Evolutionary conservation across 768 basidiomycete species (phyloP).

Genomic region (Hericium rajendrae): DNA sequence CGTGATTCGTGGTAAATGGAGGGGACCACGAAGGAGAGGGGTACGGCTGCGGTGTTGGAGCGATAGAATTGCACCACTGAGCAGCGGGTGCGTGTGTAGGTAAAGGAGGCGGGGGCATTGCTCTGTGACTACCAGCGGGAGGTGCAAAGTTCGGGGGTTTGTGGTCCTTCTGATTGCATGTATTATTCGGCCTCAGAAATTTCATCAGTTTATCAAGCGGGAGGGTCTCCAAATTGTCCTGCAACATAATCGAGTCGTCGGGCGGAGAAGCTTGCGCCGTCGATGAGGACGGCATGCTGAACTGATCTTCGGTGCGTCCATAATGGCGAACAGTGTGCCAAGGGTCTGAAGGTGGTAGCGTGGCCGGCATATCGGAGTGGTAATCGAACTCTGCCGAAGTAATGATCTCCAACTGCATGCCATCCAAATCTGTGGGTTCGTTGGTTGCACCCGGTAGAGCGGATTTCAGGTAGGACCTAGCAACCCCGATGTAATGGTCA

Average conservation of each 20-base stretch:
- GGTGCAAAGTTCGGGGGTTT: no score
- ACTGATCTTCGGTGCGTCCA: no score
- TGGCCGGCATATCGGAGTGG: background rate
- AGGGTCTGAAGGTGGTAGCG: background rate
- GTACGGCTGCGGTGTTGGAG: no score
- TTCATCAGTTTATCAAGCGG: background rate
- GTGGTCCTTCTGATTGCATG: no score
- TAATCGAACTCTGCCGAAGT: background rate
- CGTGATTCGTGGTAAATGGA: no score
- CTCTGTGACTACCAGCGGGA: no score
- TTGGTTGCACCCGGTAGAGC: slow-evolving; percentile 5
- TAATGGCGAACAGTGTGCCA: background rate
- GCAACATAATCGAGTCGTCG: background rate
- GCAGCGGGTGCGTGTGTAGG: no score
- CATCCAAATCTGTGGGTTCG: background rate
- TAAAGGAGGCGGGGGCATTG: no score
- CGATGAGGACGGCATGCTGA: no score
- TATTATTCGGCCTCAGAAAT: background rate
- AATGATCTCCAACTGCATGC: background rate
- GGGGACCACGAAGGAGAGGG: no score
- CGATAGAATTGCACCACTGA: no score
- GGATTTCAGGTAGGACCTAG: slow-evolving; percentile 8
- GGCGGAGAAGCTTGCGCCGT: background rate
- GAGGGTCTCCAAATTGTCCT: background rate
- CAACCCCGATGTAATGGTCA: background rate